A percentile compares a stretch with the other conserved stretches of the same genome.
phyloP scores from a whole-genome alignment of 2,329 filamentous ascomycete genomes.

The Zalaria obscura region DNA sequence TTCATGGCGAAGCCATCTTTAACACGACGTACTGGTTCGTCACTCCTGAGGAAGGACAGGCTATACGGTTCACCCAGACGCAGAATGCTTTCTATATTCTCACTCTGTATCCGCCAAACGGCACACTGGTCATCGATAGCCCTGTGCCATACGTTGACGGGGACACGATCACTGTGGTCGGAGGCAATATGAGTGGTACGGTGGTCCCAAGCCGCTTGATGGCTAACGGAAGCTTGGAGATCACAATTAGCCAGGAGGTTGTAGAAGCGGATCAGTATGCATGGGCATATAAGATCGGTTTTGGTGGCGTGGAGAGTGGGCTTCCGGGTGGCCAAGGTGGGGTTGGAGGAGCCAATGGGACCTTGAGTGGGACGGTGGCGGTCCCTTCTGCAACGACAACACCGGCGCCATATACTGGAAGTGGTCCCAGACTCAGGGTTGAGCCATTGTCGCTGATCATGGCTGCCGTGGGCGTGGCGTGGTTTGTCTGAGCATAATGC shows the following conservation, averaged over 20 bases:
- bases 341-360: not conserved
- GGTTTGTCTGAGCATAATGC: too few species aligned
- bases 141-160: conserved; percentile 33
- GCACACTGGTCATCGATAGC: conserved; percentile 25
- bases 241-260: conserved; percentile 20
- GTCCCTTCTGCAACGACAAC: not conserved
- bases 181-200: conserved; percentile 16
- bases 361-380: not conserved
- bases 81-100: conserved; percentile 39
- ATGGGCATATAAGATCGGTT: conserved; percentile 30
- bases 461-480: too few species aligned
- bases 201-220: conserved; percentile 14
- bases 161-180: conserved; percentile 33
- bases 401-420: too few species aligned
- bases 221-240: conserved; percentile 16
- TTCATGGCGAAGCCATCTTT: conserved; percentile 41
- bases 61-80: conserved; percentile 38
- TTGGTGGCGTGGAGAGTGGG: conserved; percentile 2
- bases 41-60: conserved; percentile 27
- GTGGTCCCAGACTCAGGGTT: too few species aligned
- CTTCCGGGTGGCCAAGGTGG: not conserved
- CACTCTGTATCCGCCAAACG: conserved; percentile 28
- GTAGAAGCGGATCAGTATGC: conserved; percentile 22
- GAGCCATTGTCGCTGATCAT: too few species aligned
- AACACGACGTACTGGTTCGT: conserved; percentile 43